Percentiles rank a stretch among this genome's conserved stretches.
Evolutionary conservation across 352 stramenopile genomes (phyloP).

Genomic region (Globisporangium irregulare): DNA sequence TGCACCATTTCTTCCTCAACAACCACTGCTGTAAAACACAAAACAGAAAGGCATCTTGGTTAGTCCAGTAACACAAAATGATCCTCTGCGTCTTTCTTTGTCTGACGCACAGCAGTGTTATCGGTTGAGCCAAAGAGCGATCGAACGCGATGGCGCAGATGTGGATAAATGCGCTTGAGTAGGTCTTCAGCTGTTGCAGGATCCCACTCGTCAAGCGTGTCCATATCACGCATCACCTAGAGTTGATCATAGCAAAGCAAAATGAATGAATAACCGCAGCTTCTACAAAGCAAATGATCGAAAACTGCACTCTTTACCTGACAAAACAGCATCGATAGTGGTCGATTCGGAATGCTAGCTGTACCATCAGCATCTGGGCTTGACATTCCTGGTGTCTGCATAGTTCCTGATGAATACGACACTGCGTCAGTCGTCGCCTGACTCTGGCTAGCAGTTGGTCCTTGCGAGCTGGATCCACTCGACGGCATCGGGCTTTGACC

Average conservation of each 20-base stretch:
- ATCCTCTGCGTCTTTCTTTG: background rate
- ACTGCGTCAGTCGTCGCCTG: background rate
- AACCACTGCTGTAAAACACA: conserved; percentile 1
- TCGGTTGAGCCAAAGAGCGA: conserved; percentile 2
- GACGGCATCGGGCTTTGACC: background rate
- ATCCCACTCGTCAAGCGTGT: conserved; percentile 20
- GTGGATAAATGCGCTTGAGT: conserved; percentile 15
- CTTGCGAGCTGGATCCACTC: conserved; percentile 1
- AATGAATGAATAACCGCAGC: background rate
- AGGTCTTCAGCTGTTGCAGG: conserved; percentile 12
- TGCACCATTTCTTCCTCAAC: conserved; percentile 12
- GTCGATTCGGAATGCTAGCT: background rate
- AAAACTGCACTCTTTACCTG: conserved; percentile 2
- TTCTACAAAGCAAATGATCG: background rate
- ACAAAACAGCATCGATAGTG: conserved; percentile 12
- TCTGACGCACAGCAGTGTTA: background rate
- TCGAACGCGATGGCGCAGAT: conserved; percentile 16
- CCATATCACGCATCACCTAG: conserved; percentile 20
- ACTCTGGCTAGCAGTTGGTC: background rate
- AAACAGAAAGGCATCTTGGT: background rate
- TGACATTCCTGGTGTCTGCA: background rate
- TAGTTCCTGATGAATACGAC: background rate
- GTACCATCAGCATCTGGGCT: background rate
- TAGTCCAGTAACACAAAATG: background rate
- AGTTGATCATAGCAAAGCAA: background rate